Conservation (phyloP, 441 rosid genomes). For the Gossypium laxum region DNA sequence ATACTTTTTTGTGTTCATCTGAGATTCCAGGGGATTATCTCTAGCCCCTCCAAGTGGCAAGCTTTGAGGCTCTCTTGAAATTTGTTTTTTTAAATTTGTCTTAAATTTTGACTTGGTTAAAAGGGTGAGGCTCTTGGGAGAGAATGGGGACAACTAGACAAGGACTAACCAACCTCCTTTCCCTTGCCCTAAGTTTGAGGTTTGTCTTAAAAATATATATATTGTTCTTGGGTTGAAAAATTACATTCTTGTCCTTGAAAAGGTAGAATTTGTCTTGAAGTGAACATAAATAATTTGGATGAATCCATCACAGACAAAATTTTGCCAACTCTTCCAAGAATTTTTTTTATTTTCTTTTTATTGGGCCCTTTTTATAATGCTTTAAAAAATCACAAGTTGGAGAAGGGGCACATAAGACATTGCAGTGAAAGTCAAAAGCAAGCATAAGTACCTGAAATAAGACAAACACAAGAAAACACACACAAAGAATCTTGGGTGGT, state of each 20-base stretch:
- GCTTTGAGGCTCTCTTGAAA: constrained; percentile 2
- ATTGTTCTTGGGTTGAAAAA: background rate
- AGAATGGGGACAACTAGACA: background rate
- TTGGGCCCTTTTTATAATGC: background rate
- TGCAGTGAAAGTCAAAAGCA: constrained; percentile 1
- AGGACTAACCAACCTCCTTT: background rate
- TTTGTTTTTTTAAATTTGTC: background rate
- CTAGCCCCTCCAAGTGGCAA: constrained; percentile 45
- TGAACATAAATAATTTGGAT: background rate
- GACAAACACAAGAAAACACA: constrained; percentile 22
- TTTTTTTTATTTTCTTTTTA: background rate
- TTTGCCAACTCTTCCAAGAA: background rate
- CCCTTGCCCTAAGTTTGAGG: background rate
- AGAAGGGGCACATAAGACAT: background rate
- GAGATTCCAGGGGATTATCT: constrained; percentile 9
- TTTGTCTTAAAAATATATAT: background rate
- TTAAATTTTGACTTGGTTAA: constrained; percentile 23
- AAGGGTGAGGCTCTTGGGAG: background rate
- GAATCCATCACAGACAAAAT: background rate
- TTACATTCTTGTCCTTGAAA: background rate
- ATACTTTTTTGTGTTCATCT: constrained; percentile 24
- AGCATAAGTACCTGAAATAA: background rate
- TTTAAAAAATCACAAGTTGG: background rate
- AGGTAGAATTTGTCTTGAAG: background rate
- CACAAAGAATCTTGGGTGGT: constrained; percentile 8